Percentiles rank a stretch among this genome's conserved stretches.
These are phyloP conservation scores for Lomentospora prolificans DNA, from an alignment of 2,329 filamentous ascomycete species.

Conservation along the genomic window DNA sequence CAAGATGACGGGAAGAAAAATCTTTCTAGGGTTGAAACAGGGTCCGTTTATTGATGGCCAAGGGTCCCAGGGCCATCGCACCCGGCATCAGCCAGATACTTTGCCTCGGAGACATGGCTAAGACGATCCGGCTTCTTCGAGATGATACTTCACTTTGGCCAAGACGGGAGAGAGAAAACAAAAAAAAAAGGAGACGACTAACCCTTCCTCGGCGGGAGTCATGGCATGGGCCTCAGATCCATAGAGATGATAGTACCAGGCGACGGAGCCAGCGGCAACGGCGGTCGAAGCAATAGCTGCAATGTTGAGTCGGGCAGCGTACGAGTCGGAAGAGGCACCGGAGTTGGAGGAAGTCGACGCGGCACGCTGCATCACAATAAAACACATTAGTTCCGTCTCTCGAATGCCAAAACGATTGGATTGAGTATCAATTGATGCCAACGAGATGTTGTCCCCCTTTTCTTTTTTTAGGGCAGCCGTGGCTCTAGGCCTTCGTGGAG, in stretches of 20 bases:
- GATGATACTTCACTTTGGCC: background rate
- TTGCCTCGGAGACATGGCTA: background rate
- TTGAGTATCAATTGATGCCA: conserved; percentile 7
- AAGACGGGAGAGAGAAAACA: conserved; percentile 4
- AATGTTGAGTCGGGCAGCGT: conserved; percentile 74
- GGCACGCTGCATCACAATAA: conserved; percentile 39
- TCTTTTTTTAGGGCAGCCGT: background rate
- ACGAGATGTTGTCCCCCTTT: background rate
- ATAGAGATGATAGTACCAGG: conserved; percentile 97
- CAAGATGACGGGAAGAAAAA: background rate
- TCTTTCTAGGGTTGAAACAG: background rate
- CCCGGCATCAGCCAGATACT: background rate
- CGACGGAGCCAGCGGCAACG: conserved; percentile 77
- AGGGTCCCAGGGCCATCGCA: background rate
- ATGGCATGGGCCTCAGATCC: conserved; percentile 78
- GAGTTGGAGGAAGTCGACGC: conserved; percentile 67
- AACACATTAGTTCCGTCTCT: too few relatives aligned
- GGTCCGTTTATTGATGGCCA: too few relatives aligned
- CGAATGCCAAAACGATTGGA: background rate
- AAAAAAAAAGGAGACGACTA: conserved; percentile 35
- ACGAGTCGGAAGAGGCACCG: conserved; percentile 51
- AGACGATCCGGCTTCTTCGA: background rate
- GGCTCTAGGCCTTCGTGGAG: conserved; percentile 8
- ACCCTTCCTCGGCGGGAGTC: conserved; percentile 97
- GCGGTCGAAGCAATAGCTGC: conserved; percentile 80